Evolutionary conservation across 164 flowering plant genomes (phyloP), one percentile per base, ranked within the genome.

Genomic region (Amborella trichopoda): DNA sequence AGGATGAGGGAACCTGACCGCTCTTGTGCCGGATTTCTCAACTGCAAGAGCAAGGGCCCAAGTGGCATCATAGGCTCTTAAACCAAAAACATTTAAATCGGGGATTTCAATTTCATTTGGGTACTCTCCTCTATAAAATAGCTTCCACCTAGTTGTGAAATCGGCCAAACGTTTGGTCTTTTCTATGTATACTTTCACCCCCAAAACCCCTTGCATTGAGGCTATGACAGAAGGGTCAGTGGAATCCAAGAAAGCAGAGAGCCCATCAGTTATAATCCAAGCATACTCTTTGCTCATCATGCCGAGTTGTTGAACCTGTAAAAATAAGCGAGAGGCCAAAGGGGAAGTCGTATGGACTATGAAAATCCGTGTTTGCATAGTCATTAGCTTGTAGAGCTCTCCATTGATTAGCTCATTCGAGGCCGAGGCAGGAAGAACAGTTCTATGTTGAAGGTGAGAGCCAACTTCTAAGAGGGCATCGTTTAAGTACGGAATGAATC

Each of bases 141-240:
- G 55, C 11, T 33, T 46, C 66, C 52, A 50, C 46, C 64, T 43
- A 3, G 3, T 19, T 32, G 24, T 49, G 45, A 60, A 60, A 41
- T 43, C 24, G 2, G 54, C 47, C 3, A 54, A 30, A 26, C 27
- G 26, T 6, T 38, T 60, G 9, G 64, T 25, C 24, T 21, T 46
- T 1, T 48, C 49, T 23, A 62, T 26, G 11, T 46, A 46, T 6
- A 61, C 40, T 24, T 38, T 56, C 33, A 62, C 53, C 16, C 62
- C 66, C 39, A 62, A 18, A 3, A 62, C 66, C 1, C 66, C 66
- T 37, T 62, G 58, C 66, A 62, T 50, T 10, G 58, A 56, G 17
- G 40, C 62, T 28, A 62, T 34, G 1, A 41, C 62, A 3, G 54
- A 26, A n/a, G 61, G 3, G 40, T 56, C 39, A 34, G 56, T 20